These are phyloP conservation scores for Triadica sebifera DNA, from an alignment of 345 rosid genomes.

Conservation along the genomic window DNA sequence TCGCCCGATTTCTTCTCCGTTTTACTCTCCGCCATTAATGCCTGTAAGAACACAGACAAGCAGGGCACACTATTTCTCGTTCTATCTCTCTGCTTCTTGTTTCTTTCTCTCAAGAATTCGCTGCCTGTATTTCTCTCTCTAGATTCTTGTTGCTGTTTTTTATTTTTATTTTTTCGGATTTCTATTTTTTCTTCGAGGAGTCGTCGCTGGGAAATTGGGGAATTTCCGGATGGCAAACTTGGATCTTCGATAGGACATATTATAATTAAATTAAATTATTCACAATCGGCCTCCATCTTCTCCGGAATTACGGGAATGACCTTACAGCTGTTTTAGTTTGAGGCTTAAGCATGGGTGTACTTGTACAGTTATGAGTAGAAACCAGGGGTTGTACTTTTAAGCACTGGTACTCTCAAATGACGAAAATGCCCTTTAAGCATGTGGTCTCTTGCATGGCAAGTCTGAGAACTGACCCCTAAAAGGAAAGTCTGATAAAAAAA, in stretches of 20 bases:
- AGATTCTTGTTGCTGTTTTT: no score
- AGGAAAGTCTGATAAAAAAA: neutral
- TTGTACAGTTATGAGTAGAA: conserved; percentile 2
- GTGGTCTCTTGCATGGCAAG: conserved; percentile 11
- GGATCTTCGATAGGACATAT: conserved; percentile 5
- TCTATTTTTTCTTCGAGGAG: no score
- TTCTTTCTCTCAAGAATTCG: no score
- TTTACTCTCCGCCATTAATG: conserved; percentile 14
- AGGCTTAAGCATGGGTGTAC: neutral
- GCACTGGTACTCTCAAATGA: neutral
- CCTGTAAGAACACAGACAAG: no score
- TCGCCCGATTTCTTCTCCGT: no score
- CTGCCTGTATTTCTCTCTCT: no score
- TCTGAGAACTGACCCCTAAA: neutral
- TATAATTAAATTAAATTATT: conserved; percentile 27
- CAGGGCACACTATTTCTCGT: no score
- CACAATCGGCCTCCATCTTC: conserved; percentile 22
- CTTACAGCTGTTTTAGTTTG: conserved; percentile 45
- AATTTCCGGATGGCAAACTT: no score
- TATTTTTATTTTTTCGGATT: neutral
- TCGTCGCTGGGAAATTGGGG: no score
- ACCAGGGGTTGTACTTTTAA: conserved; percentile 10
- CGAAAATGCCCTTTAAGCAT: conserved; percentile 25
- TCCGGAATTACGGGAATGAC: conserved; percentile 40
- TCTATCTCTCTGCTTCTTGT: no score